A percentile compares a stretch with the other conserved stretches of the same genome.
Conservation (phyloP, 257 asterid genomes). For the Cynanchum wilfordii region DNA sequence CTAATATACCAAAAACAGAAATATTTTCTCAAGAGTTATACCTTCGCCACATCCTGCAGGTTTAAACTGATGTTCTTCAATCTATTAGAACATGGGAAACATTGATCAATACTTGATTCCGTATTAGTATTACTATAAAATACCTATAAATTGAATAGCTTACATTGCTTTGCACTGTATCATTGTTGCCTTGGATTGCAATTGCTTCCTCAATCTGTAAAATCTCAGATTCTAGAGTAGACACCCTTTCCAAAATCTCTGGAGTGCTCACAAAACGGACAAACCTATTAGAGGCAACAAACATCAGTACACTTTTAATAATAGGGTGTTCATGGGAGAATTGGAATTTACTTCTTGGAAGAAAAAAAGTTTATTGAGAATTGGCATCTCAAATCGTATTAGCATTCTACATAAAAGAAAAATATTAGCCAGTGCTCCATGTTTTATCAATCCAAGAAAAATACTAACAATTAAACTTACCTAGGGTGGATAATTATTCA, state of each 20-base stretch:
- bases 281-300: conserved; percentile 55
- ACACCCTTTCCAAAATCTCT: conserved; percentile 88
- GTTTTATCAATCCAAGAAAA: background rate
- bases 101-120: conserved; percentile 5
- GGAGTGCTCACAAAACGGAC: conserved; percentile 99
- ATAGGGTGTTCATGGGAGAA: background rate
- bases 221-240: conserved; percentile 80
- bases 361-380: too few species aligned
- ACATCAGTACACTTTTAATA: conserved; percentile 12
- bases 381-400: too few species aligned
- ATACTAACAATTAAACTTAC: background rate
- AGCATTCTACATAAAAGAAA: background rate
- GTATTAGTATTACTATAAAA: conserved; percentile 10
- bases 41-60: conserved; percentile 54
- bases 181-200: conserved; percentile 53
- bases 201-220: conserved; percentile 86
- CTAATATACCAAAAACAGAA: background rate
- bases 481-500: background rate
- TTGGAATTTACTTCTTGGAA: too few species aligned
- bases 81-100: conserved; percentile 34
- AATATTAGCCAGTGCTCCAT: background rate
- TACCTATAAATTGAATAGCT: conserved; percentile 21
- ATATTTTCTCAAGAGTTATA: conserved; percentile 23
- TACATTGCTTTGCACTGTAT: conserved; percentile 51
- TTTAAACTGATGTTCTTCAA: conserved; percentile 47